Evolutionary conservation across 129 eudicot species (phyloP).

Genomic region (Deinandra increscens): DNA sequence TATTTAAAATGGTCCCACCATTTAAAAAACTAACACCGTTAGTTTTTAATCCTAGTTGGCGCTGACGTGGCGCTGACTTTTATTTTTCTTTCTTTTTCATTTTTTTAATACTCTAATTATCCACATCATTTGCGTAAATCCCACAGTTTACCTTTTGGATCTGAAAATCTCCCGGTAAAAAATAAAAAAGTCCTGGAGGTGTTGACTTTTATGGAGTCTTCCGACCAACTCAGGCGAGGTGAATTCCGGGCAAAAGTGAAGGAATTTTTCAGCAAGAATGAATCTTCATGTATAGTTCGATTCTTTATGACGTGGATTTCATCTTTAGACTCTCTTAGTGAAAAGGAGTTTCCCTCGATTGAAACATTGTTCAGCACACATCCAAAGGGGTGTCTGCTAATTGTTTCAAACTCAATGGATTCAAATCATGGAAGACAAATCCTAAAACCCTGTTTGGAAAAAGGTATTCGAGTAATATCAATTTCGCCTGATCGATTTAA

Average conservation of each 20-base stretch:
- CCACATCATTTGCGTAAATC: slow-evolving; percentile 51
- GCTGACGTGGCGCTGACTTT: too few relatives aligned
- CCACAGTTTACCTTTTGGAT: slow-evolving; percentile 34
- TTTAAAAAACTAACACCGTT: too few relatives aligned
- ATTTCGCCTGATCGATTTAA: slow-evolving; percentile 75
- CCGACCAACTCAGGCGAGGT: slow-evolving; percentile 28
- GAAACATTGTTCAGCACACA: slow-evolving; percentile 72
- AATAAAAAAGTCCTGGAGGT: slow-evolving; percentile 21
- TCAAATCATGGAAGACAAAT: slow-evolving; percentile 50
- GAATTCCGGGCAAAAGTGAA: slow-evolving; percentile 26
- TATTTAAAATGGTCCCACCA: too few relatives aligned
- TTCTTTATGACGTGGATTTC: too few relatives aligned
- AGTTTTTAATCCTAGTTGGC: too few relatives aligned
- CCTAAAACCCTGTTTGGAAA: slow-evolving; percentile 54
- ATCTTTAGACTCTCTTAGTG: slow-evolving; percentile 53
- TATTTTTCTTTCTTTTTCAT: too few relatives aligned
- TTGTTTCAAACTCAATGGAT: slow-evolving; percentile 74
- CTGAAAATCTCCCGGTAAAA: slow-evolving; percentile 12
- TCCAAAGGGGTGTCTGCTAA: slow-evolving; percentile 73
- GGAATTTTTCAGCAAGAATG: slow-evolving; percentile 42
- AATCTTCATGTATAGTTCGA: slow-evolving; percentile 60
- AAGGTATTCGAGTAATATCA: slow-evolving; percentile 58
- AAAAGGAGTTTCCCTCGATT: slow-evolving; percentile 50
- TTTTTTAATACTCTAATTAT: too few relatives aligned
- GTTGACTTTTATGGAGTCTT: slow-evolving; percentile 23